Evolutionary conservation across 129 eudicot species (phyloP).

Genomic region (Calendula officinalis): DNA sequence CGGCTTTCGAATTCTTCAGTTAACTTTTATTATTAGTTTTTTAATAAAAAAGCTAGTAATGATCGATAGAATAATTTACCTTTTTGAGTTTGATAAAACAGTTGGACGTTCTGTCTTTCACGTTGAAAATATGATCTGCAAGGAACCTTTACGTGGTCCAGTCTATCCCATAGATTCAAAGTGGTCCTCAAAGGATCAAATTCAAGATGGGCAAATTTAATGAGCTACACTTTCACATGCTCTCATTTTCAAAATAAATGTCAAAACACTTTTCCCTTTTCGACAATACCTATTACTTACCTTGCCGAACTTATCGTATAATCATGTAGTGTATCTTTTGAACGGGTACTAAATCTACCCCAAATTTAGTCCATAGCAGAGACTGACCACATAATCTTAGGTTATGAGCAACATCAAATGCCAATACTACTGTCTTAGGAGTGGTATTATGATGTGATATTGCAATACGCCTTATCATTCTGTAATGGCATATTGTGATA

Average conservation of each 20-base stretch:
- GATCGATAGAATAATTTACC: not conserved
- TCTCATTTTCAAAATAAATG: not conserved
- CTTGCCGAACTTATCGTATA: no score
- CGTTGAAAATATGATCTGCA: conserved; percentile 26
- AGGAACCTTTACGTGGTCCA: conserved; percentile 30
- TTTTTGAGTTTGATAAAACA: conserved; percentile 5
- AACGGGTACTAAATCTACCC: no score
- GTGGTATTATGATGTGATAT: no score
- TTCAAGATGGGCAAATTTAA: conserved; percentile 20
- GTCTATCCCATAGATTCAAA: conserved; percentile 31
- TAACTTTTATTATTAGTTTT: not conserved
- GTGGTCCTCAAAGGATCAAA: conserved; percentile 23
- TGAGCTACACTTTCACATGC: conserved; percentile 30
- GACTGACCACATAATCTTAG: no score
- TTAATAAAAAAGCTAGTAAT: no score
- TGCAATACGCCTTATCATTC: no score
- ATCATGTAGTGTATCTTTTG: no score
- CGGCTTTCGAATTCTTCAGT: not conserved
- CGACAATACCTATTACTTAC: not conserved
- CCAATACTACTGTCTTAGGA: no score
- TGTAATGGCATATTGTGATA: no score
- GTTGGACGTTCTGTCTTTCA: conserved; percentile 14
- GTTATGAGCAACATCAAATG: no score
- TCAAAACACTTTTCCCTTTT: not conserved
- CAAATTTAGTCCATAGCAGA: no score